Conservation (phyloP, 345 rosid genomes). For the Euphorbia pulcherrima region DNA sequence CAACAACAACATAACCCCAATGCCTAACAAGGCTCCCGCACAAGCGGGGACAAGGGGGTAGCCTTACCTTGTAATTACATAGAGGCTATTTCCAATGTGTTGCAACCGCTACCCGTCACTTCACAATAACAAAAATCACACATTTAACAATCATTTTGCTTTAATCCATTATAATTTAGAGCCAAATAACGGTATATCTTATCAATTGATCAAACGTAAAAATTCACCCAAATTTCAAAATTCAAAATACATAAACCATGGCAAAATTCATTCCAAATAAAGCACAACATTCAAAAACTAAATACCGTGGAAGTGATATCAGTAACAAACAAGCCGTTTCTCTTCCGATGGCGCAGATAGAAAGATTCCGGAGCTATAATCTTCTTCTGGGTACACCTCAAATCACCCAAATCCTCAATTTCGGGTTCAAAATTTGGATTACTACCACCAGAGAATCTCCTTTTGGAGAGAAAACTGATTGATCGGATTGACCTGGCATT, state of each 20-base stretch:
- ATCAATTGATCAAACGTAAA: too few species aligned
- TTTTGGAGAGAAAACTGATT: constrained; percentile 35
- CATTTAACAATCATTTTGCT: too few species aligned
- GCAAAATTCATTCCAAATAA: constrained; percentile 1
- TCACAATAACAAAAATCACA: too few species aligned
- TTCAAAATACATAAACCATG: constrained; percentile 5
- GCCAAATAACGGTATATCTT: too few species aligned
- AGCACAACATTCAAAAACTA: neutral
- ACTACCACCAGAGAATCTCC: constrained; percentile 21
- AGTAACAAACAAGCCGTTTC: constrained; percentile 57
- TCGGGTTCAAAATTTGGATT: constrained; percentile 33
- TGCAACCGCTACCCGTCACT: too few species aligned
- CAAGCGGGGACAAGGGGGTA: too few species aligned
- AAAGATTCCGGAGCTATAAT: constrained; percentile 30
- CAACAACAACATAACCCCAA: too few species aligned
- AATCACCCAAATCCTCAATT: constrained; percentile 52
- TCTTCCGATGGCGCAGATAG: constrained; percentile 44
- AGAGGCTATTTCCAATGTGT: too few species aligned
- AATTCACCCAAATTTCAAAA: neutral
- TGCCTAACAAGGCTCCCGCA: too few species aligned
- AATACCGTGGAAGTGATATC: constrained; percentile 62
- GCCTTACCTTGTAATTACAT: too few species aligned
- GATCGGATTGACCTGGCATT: constrained; percentile 38
- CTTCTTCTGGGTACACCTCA: constrained; percentile 27
- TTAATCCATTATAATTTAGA: too few species aligned